phyloP scores from a whole-genome alignment of 2,329 filamentous ascomycete species.

The Elsinoe ampelina region DNA sequence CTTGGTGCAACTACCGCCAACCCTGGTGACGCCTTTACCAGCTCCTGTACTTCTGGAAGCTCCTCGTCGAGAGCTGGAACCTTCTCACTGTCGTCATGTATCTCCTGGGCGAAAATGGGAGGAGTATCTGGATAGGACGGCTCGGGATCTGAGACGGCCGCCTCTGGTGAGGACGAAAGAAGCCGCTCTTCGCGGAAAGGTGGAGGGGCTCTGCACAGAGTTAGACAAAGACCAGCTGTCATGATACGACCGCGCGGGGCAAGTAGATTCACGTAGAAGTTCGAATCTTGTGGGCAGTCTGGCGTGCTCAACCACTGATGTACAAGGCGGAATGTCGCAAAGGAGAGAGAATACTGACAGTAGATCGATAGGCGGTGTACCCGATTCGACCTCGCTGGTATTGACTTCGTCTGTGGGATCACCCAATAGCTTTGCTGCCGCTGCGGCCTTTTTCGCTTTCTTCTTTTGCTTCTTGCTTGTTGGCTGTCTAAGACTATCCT shows the following conservation, averaged over 20 bases:
- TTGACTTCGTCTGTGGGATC: conserved; percentile 15
- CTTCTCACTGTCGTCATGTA: conserved; percentile 13
- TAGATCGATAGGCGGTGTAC: conserved; percentile 14
- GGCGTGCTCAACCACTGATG: no score
- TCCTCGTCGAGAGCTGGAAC: neutral
- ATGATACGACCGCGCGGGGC: no score
- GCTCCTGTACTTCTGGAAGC: neutral
- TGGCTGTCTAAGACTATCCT: conserved; percentile 14
- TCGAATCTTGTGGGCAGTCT: no score
- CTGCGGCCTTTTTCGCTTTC: conserved; percentile 16
- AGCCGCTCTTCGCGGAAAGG: conserved; percentile 5
- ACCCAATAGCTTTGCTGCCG: conserved; percentile 12
- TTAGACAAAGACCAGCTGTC: neutral
- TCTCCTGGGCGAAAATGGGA: conserved; percentile 13
- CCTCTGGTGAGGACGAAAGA: conserved; percentile 11
- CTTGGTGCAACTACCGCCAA: neutral
- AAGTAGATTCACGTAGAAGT: no score
- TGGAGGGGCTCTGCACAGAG: conserved; percentile 10
- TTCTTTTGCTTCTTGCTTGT: conserved; percentile 15
- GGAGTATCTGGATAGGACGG: conserved; percentile 9
- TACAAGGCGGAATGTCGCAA: neutral
- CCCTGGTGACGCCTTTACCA: neutral
- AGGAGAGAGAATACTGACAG: conserved; percentile 13
- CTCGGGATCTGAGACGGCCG: conserved; percentile 7
- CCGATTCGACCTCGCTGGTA: conserved; percentile 9